A percentile compares a stretch with the other conserved stretches of the same genome.
These are phyloP conservation scores for Aegilops sharonensis DNA, from an alignment of 176 grass and related monocot species.

Conservation along the genomic window DNA sequence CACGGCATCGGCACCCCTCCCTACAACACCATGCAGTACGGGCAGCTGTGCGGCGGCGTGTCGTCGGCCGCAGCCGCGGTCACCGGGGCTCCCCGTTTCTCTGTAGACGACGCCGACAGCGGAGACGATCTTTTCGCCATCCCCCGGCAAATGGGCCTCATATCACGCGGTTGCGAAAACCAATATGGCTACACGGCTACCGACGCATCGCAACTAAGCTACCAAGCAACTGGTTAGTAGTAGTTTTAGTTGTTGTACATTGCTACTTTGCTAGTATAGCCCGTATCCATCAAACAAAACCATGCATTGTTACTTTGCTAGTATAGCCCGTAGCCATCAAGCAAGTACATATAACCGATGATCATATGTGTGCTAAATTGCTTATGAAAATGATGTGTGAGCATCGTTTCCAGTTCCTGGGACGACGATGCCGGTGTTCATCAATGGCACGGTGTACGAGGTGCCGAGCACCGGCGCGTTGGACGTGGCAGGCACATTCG, in stretches of 20 bases:
- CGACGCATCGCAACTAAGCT: conserved; percentile 20
- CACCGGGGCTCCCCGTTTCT: neutral
- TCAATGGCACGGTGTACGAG: conserved; percentile 45
- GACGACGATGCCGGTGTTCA: conserved; percentile 46
- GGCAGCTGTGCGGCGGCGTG: neutral
- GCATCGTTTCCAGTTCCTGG: neutral
- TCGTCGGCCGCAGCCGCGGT: neutral
- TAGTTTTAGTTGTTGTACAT: neutral
- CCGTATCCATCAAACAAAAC: neutral
- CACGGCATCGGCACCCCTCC: neutral
- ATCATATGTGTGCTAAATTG: neutral
- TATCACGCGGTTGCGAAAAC: conserved; percentile 10
- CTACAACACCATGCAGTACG: conserved; percentile 10
- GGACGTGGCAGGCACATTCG: conserved; percentile 45
- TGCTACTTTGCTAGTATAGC: neutral
- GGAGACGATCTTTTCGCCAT: conserved; percentile 53
- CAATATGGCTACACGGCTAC: conserved; percentile 6
- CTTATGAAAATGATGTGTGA: neutral
- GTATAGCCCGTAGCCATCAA: neutral
- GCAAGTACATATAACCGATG: neutral
- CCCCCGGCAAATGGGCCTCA: conserved; percentile 47
- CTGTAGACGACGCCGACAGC: conserved; percentile 1
- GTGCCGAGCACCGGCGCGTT: conserved; percentile 22
- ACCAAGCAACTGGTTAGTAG: conserved; percentile 30
- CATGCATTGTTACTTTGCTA: neutral